Percentiles rank a stretch among this genome's conserved stretches.
phyloP scores from a whole-genome alignment of 2,329 filamentous ascomycete genomes.

The Trichophyton mentagrophytes region DNA sequence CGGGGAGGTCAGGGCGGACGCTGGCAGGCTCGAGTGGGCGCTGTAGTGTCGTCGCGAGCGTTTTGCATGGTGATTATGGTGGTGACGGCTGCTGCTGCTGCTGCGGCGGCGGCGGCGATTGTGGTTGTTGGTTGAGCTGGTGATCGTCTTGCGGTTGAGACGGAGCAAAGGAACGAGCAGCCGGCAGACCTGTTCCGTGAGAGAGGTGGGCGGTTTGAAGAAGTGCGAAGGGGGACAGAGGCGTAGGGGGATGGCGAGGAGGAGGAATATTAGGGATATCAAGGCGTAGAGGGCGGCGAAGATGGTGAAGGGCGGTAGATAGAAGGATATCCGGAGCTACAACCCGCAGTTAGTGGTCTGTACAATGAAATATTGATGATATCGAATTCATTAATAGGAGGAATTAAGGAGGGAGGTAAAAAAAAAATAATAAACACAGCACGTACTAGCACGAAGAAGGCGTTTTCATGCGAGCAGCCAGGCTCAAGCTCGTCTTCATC shows the following conservation, averaged over 20 bases:
- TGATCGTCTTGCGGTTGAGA: slow-evolving; percentile 30
- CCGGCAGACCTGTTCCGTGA: slow-evolving; percentile 39
- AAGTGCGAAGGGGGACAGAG: slow-evolving; percentile 35
- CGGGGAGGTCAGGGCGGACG: neutral
- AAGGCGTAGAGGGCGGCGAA: slow-evolving; percentile 43
- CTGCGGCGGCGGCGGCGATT: slow-evolving; percentile 1
- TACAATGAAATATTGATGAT: neutral
- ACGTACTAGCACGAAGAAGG: slow-evolving; percentile 33
- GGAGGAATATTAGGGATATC: slow-evolving; percentile 38
- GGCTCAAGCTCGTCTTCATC: slow-evolving; percentile 17
- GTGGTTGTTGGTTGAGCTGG: slow-evolving; percentile 11
- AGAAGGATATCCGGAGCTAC: slow-evolving; percentile 21
- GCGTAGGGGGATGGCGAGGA: slow-evolving; percentile 42
- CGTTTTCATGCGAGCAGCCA: slow-evolving; percentile 25
- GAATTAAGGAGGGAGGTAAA: neutral
- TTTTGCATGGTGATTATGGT: neutral
- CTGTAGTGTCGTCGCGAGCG: neutral
- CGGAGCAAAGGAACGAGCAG: slow-evolving; percentile 43
- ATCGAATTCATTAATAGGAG: neutral
- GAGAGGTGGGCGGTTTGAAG: slow-evolving; percentile 33
- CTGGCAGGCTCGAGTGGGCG: neutral
- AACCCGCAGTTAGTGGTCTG: neutral
- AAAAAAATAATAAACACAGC: slow-evolving; percentile 1
- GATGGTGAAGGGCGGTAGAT: slow-evolving; percentile 43
- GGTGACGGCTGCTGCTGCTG: neutral